These are phyloP conservation scores for Pseudocercospora musae DNA, from an alignment of 2,329 filamentous ascomycete species.

Conservation along the genomic window DNA sequence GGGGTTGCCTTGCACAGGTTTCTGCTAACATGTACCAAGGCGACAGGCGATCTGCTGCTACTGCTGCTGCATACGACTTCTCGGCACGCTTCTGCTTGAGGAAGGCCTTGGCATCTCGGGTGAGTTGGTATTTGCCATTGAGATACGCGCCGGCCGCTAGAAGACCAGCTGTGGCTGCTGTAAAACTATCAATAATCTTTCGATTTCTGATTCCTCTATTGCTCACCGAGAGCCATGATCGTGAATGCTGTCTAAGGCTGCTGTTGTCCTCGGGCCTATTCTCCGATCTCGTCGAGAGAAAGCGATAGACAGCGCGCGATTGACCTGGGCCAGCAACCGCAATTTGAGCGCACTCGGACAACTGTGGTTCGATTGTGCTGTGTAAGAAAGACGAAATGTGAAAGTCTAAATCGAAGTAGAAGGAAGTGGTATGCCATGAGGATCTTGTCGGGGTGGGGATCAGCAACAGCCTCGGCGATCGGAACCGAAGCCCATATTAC, in stretches of 20 bases:
- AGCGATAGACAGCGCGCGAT: background rate
- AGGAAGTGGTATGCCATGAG: background rate
- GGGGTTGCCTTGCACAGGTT: conserved; percentile 38
- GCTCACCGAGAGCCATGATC: background rate
- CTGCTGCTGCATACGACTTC: conserved; percentile 48
- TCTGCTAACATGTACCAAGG: conserved; percentile 26
- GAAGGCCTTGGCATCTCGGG: conserved; percentile 55
- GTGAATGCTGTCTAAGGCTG: background rate
- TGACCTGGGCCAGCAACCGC: background rate
- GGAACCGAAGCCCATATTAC: background rate
- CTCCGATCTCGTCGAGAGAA: background rate
- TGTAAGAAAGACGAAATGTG: background rate
- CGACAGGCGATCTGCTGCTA: background rate
- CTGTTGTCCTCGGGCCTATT: background rate
- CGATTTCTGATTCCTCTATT: background rate
- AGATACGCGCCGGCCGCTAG: conserved; percentile 53
- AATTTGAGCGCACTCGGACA: background rate
- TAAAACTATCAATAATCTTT: background rate
- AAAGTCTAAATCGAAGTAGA: background rate
- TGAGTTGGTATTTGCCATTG: conserved; percentile 65
- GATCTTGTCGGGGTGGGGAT: background rate
- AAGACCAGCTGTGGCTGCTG: conserved; percentile 23
- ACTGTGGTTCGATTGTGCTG: background rate
- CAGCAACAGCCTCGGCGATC: background rate
- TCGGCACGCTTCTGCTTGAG: conserved; percentile 42